These are phyloP conservation scores for Periconia sp. DNA, from an alignment of 2,329 filamentous ascomycete genomes.

Conservation along the genomic window DNA sequence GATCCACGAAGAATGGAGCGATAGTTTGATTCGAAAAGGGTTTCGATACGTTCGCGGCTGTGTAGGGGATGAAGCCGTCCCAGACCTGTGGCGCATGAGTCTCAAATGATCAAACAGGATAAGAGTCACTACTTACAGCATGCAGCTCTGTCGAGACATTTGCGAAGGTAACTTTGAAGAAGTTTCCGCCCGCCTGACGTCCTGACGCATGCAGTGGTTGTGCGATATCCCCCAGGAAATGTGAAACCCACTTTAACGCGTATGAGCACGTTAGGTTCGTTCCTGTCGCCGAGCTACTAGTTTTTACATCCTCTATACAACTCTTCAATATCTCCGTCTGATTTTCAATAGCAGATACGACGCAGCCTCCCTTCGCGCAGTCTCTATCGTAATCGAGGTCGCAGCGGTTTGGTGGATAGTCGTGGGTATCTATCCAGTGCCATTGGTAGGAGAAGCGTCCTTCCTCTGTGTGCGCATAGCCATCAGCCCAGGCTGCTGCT, in stretches of 20 bases:
- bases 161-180: constrained; percentile 45
- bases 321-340: constrained; percentile 46
- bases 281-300: constrained; percentile 18
- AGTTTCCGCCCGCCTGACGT: constrained; percentile 46
- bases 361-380: constrained; percentile 46
- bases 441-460: constrained; percentile 51
- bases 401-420: constrained; percentile 41
- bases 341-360: constrained; percentile 51
- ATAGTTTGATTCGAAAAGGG: constrained; percentile 45
- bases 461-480: constrained; percentile 45
- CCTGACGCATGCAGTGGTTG: constrained; percentile 51
- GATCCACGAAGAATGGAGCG: constrained; percentile 41
- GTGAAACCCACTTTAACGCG: constrained; percentile 50
- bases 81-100: constrained; percentile 39
- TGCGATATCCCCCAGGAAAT: constrained; percentile 50
- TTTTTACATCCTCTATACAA: constrained; percentile 41
- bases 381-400: constrained; percentile 45
- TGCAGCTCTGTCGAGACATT: constrained; percentile 43
- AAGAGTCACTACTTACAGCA: constrained; percentile 33
- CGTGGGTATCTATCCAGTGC: constrained; percentile 50
- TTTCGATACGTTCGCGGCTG: constrained; percentile 38
- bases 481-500: constrained; percentile 49
- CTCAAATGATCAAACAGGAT: not conserved
- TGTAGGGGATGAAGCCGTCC: constrained; percentile 48
- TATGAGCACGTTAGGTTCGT: constrained; percentile 47